A percentile compares a stretch with the other conserved stretches of the same genome.
Conservation (phyloP, 306 rosid genomes). For the Medicago truncatula region MtrunA17r5.0-ANR NC_053043.1:16548001-16548500, state of each 20-base stretch:
- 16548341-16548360: neutral
- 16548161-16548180: slow-evolving; percentile 58
- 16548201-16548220: slow-evolving; percentile 55
- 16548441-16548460: neutral
- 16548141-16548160: slow-evolving; percentile 62
- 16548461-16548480: neutral
- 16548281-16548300: slow-evolving; percentile 33
- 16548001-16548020: slow-evolving; percentile 47
- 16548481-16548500: neutral
- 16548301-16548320: slow-evolving; percentile 18
- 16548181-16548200: slow-evolving; percentile 62
- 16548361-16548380: neutral
- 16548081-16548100: slow-evolving; percentile 80
- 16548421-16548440: neutral
- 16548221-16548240: slow-evolving; percentile 50
- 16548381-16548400: neutral
- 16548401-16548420: neutral
- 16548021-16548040: slow-evolving; percentile 69
- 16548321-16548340: slow-evolving; percentile 1
- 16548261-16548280: slow-evolving; percentile 8
- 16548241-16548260: slow-evolving; percentile 60
- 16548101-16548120: slow-evolving; percentile 73
- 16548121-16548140: slow-evolving; percentile 57
- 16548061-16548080: slow-evolving; percentile 79
- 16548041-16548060: slow-evolving; percentile 72